Evolutionary conservation across 257 asterid species (phyloP).

Genomic region (Plantago major): DNA sequence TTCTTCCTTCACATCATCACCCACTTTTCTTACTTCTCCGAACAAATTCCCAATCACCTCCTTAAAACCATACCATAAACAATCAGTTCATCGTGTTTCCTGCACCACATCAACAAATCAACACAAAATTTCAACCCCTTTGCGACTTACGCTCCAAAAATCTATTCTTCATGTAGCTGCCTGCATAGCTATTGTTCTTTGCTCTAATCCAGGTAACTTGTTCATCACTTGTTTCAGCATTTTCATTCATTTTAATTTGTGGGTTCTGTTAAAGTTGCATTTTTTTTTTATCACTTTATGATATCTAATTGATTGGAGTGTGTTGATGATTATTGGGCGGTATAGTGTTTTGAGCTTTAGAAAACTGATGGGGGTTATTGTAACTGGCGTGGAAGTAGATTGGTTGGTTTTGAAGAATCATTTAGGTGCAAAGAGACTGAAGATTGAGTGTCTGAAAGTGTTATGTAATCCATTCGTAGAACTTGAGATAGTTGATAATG

Average conservation of each 20-base stretch:
- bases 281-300: neutral
- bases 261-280: neutral
- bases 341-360: too few relatives aligned
- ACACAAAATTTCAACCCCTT: slow-evolving; percentile 13
- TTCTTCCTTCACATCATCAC: slow-evolving; percentile 21
- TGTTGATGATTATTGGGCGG: too few relatives aligned
- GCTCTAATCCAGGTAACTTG: slow-evolving; percentile 48
- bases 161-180: slow-evolving; percentile 46
- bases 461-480: too few relatives aligned
- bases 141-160: slow-evolving; percentile 20
- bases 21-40: slow-evolving; percentile 1
- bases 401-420: too few relatives aligned
- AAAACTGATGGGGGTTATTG: too few relatives aligned
- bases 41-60: slow-evolving; percentile 19
- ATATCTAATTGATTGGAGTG: neutral
- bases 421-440: too few relatives aligned
- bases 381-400: too few relatives aligned
- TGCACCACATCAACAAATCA: slow-evolving; percentile 26
- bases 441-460: too few relatives aligned
- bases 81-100: slow-evolving; percentile 16
- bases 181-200: slow-evolving; percentile 43
- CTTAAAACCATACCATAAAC: slow-evolving; percentile 6
- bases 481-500: too few relatives aligned
- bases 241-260: neutral
- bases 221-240: neutral